These are phyloP conservation scores for Rosa hybrid DNA, from an alignment of 331 rosid species.

Conservation along the genomic window DNA sequence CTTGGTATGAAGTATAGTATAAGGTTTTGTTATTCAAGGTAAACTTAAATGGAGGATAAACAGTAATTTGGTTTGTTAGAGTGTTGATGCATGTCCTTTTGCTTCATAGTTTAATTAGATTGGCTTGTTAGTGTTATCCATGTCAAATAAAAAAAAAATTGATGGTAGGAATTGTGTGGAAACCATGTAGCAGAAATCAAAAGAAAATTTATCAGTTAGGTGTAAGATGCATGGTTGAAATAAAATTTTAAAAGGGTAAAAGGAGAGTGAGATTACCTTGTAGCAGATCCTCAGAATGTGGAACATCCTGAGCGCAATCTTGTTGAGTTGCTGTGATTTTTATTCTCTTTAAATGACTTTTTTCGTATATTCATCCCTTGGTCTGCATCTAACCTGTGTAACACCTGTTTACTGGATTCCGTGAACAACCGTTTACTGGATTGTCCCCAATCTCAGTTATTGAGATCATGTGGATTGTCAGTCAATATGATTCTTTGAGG, in stretches of 20 bases:
- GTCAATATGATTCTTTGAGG: neutral
- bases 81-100: neutral
- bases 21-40: neutral
- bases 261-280: neutral
- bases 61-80: neutral
- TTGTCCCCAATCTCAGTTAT: neutral
- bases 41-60: neutral
- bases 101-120: neutral
- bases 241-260: neutral
- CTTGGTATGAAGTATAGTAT: neutral
- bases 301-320: neutral
- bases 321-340: neutral
- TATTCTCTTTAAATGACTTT: neutral
- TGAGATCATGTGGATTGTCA: neutral
- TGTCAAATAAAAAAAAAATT: neutral
- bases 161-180: neutral
- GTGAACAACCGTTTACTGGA: neutral
- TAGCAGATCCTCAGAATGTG: neutral
- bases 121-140: neutral
- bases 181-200: neutral
- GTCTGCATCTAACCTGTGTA: neutral
- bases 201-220: neutral
- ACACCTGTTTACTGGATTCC: neutral
- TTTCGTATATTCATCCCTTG: neutral
- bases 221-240: neutral